phyloP scores from a whole-genome alignment of 108 stramenopile species.

The Skeletonema menzelii region DNA sequence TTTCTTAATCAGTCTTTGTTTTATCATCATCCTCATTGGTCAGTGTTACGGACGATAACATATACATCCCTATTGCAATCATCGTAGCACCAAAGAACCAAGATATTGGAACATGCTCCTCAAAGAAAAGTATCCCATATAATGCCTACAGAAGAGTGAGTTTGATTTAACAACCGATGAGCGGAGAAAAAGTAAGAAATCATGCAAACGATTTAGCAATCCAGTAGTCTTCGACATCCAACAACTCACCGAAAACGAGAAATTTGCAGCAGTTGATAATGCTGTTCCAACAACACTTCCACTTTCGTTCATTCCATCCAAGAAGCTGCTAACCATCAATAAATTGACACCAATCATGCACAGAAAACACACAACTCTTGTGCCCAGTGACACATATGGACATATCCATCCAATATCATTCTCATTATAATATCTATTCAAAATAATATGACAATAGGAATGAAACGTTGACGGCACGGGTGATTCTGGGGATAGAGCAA shows the following conservation, averaged over 20 bases:
- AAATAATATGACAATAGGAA: conserved; percentile 21
- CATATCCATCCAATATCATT: conserved; percentile 5
- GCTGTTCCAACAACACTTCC: conserved; percentile 78
- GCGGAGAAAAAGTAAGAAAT: background rate
- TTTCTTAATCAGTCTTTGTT: background rate
- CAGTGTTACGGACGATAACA: conserved; percentile 33
- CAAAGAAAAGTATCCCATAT: conserved; percentile 44
- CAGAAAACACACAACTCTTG: conserved; percentile 53
- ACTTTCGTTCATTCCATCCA: conserved; percentile 78
- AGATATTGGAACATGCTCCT: conserved; percentile 32
- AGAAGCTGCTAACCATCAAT: conserved; percentile 70
- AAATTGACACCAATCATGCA: conserved; percentile 64
- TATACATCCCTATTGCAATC: conserved; percentile 38
- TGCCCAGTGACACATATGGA: conserved; percentile 23
- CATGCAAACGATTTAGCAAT: background rate
- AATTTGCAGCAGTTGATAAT: conserved; percentile 75
- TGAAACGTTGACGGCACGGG: conserved; percentile 21
- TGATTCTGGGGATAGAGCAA: conserved; percentile 52
- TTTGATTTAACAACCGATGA: background rate
- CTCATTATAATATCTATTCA: background rate
- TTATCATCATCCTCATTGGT: conserved; percentile 2
- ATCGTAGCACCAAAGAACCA: conserved; percentile 45
- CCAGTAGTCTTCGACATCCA: background rate
- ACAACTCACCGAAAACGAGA: conserved; percentile 47
- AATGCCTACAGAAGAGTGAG: conserved; percentile 21